Percentiles rank a stretch among this genome's conserved stretches.
phyloP scores from a whole-genome alignment of 257 asterid genomes.

The Cinchona pubescens region DNA sequence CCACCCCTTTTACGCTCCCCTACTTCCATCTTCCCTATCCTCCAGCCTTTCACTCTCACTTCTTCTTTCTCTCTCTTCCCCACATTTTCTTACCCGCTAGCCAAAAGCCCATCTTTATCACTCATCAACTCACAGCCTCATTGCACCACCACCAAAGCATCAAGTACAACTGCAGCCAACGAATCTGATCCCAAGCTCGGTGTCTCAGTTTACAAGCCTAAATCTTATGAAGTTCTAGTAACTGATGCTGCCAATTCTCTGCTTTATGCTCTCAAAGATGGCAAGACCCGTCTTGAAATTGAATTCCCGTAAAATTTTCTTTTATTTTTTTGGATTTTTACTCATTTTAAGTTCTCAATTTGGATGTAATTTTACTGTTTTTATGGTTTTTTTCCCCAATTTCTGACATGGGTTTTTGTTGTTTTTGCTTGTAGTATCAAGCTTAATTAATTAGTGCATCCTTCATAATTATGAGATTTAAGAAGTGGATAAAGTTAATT shows the following conservation, averaged over 20 bases:
- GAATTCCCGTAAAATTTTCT: constrained; percentile 80
- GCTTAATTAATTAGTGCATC: too few species aligned
- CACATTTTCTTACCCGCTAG: neutral
- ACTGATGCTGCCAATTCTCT: constrained; percentile 84
- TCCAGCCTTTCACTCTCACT: constrained; percentile 19
- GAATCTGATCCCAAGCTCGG: constrained; percentile 61
- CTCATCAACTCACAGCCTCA: constrained; percentile 5
- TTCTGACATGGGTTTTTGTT: neutral
- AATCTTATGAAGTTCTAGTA: constrained; percentile 73
- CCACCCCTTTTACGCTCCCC: constrained; percentile 22
- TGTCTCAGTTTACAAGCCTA: constrained; percentile 89
- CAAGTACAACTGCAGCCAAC: constrained; percentile 45
- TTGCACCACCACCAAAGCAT: constrained; percentile 41
- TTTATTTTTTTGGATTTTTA: neutral
- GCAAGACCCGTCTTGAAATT: constrained; percentile 72
- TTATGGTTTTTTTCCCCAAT: neutral
- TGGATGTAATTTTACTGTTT: too few species aligned
- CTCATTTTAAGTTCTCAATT: too few species aligned
- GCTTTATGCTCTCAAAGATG: constrained; percentile 69
- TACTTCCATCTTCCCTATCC: constrained; percentile 22
- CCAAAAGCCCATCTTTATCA: constrained; percentile 6
- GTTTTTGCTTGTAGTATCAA: neutral
- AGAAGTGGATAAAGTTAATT: neutral
- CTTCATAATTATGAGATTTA: neutral
- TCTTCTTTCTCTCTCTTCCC: constrained; percentile 19